Percentiles rank a stretch among this genome's conserved stretches.
Conservation (phyloP, 176 grass and related monocot genomes). For the Oryza nivara region DNA sequence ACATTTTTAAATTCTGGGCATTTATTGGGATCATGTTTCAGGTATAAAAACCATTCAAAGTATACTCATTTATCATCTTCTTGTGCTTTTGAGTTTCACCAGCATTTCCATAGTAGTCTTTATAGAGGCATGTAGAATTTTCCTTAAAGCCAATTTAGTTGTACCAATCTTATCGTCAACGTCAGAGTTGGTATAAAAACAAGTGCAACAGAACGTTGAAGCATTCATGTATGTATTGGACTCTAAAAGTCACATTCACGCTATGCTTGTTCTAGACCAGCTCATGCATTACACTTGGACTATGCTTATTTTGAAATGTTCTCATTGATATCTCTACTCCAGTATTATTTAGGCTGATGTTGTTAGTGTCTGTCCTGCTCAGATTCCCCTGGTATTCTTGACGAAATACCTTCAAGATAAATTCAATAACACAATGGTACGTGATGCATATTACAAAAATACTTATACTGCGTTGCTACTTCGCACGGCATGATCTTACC, state of each 20-base stretch:
- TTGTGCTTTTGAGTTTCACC: neutral
- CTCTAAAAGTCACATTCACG: neutral
- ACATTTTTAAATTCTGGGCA: constrained; percentile 98
- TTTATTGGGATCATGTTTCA: constrained; percentile 93
- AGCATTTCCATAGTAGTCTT: neutral
- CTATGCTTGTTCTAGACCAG: neutral
- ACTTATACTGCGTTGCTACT: neutral
- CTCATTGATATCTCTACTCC: neutral
- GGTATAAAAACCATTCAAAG: constrained; percentile 46
- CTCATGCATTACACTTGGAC: neutral
- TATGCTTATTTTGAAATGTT: neutral
- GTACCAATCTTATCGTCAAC: constrained; percentile 14
- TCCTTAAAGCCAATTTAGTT: neutral
- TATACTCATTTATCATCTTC: neutral
- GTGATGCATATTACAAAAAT: neutral
- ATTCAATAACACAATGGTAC: constrained; percentile 85
- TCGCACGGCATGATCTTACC: neutral
- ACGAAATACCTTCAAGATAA: constrained; percentile 87
- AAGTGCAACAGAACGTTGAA: neutral
- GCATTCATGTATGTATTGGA: neutral
- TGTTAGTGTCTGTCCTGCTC: constrained; percentile 21
- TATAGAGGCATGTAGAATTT: neutral
- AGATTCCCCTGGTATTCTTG: constrained; percentile 89
- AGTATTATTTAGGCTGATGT: constrained; percentile 23
- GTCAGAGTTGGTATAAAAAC: neutral